Base-by-base conservation (phyloP, 1,284 basidiomycete genomes). In the Pseudozyma sp. region DNA sequence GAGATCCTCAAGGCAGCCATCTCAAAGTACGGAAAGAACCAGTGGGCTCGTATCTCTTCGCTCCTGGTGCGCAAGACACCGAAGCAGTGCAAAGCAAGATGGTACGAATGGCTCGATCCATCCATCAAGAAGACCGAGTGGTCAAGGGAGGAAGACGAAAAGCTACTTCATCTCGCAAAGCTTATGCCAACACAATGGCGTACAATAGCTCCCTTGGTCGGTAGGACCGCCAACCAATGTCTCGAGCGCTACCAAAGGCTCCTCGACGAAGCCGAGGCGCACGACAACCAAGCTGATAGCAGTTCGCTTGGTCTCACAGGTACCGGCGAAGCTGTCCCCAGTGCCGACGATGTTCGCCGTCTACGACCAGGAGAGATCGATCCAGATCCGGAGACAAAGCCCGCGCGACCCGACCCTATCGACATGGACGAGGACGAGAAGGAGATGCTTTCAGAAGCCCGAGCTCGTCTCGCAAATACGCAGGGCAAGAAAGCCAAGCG, bases 351-450 rank as follows among this genome's bases (percentile, higher is more conserved):
- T 80, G 91, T 96, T 43, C 89, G 96, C 62, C 89, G 91, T 72
- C 87, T 99, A 67, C 89, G 95, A 56, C 94, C 95, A 5, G 97
- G 97, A 57, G 97, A 99, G 87, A 96, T 99, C 79, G 97, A 99
- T 85, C 95, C 97, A 1, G 95, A 99, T 87, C 97, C 97, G 1
- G 97, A 99, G 86, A 97, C 96, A 12, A 96, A 97, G 85, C 94
- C 97, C 52, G 97, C 97, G 1, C 89, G 96, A 35, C 97, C 97
- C 6, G 97, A 99, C 87, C 96, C 97, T 6, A 97, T 99, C 81
- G 97, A 99, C 87, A 99, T 99, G 97, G 97, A 99, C 86, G 97
- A 99, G 86, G 97, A 96, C 84, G 97, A 99, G 86, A 99, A 99
- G 91, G 97, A 99, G 86, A 99, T 99, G 97, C 88, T 99, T 76